These are phyloP conservation scores for Escovopsis weberi DNA, from an alignment of 2,329 filamentous ascomycete genomes.

Conservation along the genomic window DNA sequence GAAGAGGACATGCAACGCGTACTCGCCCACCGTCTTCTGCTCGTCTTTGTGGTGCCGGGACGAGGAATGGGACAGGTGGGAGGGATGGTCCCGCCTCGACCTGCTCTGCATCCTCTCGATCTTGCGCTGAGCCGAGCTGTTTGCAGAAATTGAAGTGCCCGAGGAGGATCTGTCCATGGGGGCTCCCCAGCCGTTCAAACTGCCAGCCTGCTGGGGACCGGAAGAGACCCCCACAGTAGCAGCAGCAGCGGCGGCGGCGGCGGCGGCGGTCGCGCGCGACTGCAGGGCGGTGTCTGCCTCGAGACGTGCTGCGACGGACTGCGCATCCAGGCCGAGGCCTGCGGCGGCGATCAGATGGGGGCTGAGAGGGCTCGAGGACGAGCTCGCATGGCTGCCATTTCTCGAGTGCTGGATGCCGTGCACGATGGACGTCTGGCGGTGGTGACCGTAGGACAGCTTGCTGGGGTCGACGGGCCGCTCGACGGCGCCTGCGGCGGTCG, in stretches of 20 bases:
- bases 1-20: constrained; percentile 90
- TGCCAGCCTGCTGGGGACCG: constrained; percentile 7
- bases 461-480: constrained; percentile 42
- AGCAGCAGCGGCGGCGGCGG: no score
- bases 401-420: constrained; percentile 88
- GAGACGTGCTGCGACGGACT: constrained; percentile 27
- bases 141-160: constrained; percentile 28
- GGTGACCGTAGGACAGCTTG: constrained; percentile 61
- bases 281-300: constrained; percentile 27
- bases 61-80: constrained; percentile 59
- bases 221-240: constrained; percentile 13
- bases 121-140: constrained; percentile 34
- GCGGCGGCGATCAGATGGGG: constrained; percentile 69
- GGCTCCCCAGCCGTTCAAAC: constrained; percentile 8
- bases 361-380: constrained; percentile 71
- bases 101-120: constrained; percentile 51
- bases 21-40: constrained; percentile 90
- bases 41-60: constrained; percentile 58
- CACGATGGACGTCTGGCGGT: constrained; percentile 92
- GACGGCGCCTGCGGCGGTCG: constrained; percentile 25
- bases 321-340: constrained; percentile 39
- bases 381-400: constrained; percentile 75
- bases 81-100: constrained; percentile 54
- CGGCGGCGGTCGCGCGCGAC: constrained; percentile 30
- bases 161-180: constrained; percentile 32